Base-by-base conservation (phyloP, 306 rosid species). In the Rosa multiflora region DNA sequence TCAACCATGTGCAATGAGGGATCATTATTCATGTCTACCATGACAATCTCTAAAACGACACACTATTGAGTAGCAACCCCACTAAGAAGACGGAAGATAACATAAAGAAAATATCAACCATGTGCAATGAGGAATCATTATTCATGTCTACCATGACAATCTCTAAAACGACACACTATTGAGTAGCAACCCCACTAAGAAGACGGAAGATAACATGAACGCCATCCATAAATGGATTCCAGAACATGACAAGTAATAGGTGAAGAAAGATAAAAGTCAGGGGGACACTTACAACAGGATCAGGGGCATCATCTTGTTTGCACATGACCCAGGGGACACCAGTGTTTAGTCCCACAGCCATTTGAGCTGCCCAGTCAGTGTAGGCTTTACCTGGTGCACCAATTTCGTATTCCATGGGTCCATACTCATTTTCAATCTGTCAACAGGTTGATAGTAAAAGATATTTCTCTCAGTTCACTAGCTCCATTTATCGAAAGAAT, bases 321-420 rank as follows among this genome's bases (percentile, higher is more conserved):
- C 99, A 95, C 99, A 95, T 95, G 78, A 95, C 89, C 99, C 99
- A 95, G 9, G 99, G 99, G 79, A 95, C 99, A 51, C 97, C 99
- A 1, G 99, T 95, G n/a, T 87, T 81, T 1, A 93, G 98, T 77
- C 91, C 97, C 51, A 89, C 68, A 67, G 99, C 99, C 99, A 95
- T 93, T 71, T 85, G 83, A 37, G 99, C 99, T 10, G 99, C 99
- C 99, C 99, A 95, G 21, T 85, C 82, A 40, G 96, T 43, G 83
- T 95, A 95, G 52, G 89, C 84, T 87, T 83, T 90, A 73, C 97
- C 99, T 1, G 98, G 90, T 64, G 93, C 85, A 15, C 99, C 99
- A 44, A 90, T 70, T 89, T 88, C 99, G 68, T 93, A 89, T 67
- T 95, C 99, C 94, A 88, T 32, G 15, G 98, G 98, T 44, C 99